Conservation (phyloP, 148 eudicot species). For the Fagopyrum homotropicum region DNA sequence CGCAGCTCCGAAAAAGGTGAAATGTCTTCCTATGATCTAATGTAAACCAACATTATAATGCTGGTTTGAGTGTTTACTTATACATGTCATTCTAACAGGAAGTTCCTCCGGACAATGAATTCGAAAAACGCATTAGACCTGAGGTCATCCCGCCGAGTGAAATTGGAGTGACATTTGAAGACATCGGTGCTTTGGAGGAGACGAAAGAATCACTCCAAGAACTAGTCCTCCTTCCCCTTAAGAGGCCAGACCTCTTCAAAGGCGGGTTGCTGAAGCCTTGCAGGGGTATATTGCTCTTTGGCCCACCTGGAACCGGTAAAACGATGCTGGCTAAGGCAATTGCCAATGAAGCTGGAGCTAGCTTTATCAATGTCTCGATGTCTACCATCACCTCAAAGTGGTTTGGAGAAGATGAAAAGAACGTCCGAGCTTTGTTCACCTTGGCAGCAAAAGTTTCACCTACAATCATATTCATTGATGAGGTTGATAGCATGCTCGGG, state of each 20-base stretch:
- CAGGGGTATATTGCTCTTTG: conserved; percentile 75
- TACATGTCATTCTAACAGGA: conserved; percentile 36
- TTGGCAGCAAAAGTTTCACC: conserved; percentile 3
- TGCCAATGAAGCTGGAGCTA: conserved; percentile 94
- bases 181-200: conserved; percentile 81
- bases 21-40: not conserved
- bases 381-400: conserved; percentile 74
- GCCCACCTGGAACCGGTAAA: conserved; percentile 93
- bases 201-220: conserved; percentile 85
- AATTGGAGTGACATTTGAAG: conserved; percentile 75
- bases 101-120: conserved; percentile 81
- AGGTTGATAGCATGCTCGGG: conserved; percentile 96
- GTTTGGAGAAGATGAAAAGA: conserved; percentile 13
- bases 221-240: conserved; percentile 80
- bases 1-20: conserved; percentile 42
- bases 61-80: too few relatives aligned
- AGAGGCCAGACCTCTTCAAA: conserved; percentile 80
- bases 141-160: conserved; percentile 83
- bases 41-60: too few relatives aligned
- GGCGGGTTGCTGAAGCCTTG: conserved; percentile 96
- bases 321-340: conserved; percentile 96
- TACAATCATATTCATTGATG: conserved; percentile 6
- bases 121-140: conserved; percentile 89
- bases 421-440: conserved; percentile 7
- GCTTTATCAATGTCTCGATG: conserved; percentile 91